Percentiles rank a stretch among this genome's conserved stretches.
These are phyloP conservation scores for Epichloe scottii DNA, from an alignment of 2,329 filamentous ascomycete genomes.

Conservation along the genomic window DNA sequence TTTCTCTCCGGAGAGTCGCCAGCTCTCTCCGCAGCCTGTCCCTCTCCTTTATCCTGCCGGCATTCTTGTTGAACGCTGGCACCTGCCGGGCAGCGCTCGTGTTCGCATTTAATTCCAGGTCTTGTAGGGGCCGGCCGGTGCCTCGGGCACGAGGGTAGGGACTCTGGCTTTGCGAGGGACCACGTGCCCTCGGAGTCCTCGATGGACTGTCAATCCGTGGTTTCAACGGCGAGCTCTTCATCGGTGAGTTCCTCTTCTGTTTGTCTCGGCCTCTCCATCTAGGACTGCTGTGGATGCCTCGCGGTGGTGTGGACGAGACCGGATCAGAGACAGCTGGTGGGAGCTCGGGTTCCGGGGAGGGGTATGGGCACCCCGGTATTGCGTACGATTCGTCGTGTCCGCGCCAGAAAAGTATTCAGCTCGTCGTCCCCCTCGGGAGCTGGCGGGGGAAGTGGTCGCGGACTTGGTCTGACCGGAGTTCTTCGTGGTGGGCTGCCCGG, in stretches of 20 bases:
- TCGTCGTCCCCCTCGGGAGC: conserved; percentile 18
- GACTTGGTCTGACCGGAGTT: conserved; percentile 29
- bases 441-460: conserved; percentile 35
- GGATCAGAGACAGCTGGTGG: conserved; percentile 45
- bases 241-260: conserved; percentile 23
- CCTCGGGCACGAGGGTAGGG: neutral
- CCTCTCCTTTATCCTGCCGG: conserved; percentile 37
- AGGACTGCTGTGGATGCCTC: conserved; percentile 48
- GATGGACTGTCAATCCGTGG: conserved; percentile 23
- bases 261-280: conserved; percentile 25
- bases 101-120: conserved; percentile 5
- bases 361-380: conserved; percentile 18
- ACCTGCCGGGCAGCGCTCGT: conserved; percentile 30
- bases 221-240: conserved; percentile 39
- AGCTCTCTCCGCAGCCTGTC: conserved; percentile 44
- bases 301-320: conserved; percentile 40
- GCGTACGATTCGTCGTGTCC: conserved; percentile 15
- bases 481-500: conserved; percentile 25
- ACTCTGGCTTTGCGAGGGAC: conserved; percentile 1
- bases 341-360: conserved; percentile 45
- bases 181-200: conserved; percentile 3
- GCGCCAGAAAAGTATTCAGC: conserved; percentile 19
- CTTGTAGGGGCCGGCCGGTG: conserved; percentile 1
- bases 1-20: conserved; percentile 41
- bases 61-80: conserved; percentile 27